These are phyloP conservation scores for Trypanosoma avium DNA, from an alignment of 208 protist genomes.

Conservation along the genomic window DNA sequence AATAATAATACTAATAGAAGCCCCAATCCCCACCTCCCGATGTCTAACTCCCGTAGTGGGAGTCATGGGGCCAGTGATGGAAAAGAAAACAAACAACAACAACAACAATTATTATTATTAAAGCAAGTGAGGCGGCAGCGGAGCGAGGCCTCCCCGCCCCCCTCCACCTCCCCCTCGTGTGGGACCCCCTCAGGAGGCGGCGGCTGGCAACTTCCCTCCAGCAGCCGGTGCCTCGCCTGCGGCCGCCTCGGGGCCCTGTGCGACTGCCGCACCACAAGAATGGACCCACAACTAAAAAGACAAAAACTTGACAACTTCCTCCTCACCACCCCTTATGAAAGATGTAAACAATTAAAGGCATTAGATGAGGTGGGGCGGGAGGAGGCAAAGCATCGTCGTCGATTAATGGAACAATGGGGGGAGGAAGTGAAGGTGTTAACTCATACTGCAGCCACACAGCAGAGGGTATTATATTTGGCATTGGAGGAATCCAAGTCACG, in stretches of 20 bases:
- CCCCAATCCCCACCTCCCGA: background rate
- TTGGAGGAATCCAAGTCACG: conserved; percentile 22
- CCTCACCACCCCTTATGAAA: conserved; percentile 76
- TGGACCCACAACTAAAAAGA: conserved; percentile 50
- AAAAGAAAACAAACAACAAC: conserved; percentile 21
- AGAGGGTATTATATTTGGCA: conserved; percentile 30
- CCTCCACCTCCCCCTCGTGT: no score
- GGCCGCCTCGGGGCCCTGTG: conserved; percentile 48
- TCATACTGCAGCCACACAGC: conserved; percentile 22
- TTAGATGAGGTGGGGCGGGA: conserved; percentile 49
- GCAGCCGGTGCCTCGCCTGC: conserved; percentile 68
- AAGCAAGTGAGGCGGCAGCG: conserved; percentile 30
- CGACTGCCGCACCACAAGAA: conserved; percentile 31
- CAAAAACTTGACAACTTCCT: conserved; percentile 60
- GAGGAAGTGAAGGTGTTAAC: conserved; percentile 27
- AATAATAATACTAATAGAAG: background rate
- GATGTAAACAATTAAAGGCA: conserved; percentile 55
- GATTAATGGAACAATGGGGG: conserved; percentile 32
- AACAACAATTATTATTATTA: no score
- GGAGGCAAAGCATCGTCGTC: conserved; percentile 49
- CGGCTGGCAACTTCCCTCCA: conserved; percentile 72
- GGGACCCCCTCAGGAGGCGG: no score
- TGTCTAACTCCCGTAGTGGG: conserved; percentile 8
- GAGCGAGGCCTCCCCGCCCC: conserved; percentile 16
- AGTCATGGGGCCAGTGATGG: background rate